Conservation (phyloP, 2,329 filamentous ascomycete genomes). For the Colletotrichum caudatum region DNA sequence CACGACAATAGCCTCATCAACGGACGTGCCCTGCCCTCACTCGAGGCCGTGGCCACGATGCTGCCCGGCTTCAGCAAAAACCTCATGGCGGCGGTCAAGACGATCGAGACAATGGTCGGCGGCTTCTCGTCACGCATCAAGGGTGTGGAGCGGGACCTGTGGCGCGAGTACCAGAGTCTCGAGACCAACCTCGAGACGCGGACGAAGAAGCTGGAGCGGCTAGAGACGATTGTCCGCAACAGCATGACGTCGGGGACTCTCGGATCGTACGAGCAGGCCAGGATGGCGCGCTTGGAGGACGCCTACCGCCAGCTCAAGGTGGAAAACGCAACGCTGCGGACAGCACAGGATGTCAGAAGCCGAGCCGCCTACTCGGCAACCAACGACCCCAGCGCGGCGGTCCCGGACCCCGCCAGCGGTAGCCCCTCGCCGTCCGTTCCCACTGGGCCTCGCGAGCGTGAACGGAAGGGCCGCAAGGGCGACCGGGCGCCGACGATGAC, state of each 20-base stretch:
- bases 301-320: conserved; percentile 73
- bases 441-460: conserved; percentile 62
- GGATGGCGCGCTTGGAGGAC: conserved; percentile 68
- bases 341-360: conserved; percentile 69
- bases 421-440: conserved; percentile 68
- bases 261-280: conserved; percentile 57
- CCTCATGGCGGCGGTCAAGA: conserved; percentile 86
- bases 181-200: conserved; percentile 84
- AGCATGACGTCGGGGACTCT: conserved; percentile 65
- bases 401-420: conserved; percentile 52
- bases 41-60: conserved; percentile 88
- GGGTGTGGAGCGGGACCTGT: conserved; percentile 87
- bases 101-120: conserved; percentile 82
- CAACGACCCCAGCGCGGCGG: conserved; percentile 53
- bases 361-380: conserved; percentile 58
- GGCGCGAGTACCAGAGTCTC: conserved; percentile 88
- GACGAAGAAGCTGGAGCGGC: conserved; percentile 85
- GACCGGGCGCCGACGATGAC: conserved; percentile 48
- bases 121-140: conserved; percentile 85
- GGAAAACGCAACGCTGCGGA: conserved; percentile 76
- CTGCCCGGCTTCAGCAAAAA: conserved; percentile 92
- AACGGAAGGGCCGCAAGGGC: conserved; percentile 43
- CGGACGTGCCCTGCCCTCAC: conserved; percentile 82
- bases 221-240: conserved; percentile 83
- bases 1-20: conserved; percentile 91